Evolutionary conservation across 352 stramenopile species (phyloP).

Genomic region (Globisporangium yorkense): DNA sequence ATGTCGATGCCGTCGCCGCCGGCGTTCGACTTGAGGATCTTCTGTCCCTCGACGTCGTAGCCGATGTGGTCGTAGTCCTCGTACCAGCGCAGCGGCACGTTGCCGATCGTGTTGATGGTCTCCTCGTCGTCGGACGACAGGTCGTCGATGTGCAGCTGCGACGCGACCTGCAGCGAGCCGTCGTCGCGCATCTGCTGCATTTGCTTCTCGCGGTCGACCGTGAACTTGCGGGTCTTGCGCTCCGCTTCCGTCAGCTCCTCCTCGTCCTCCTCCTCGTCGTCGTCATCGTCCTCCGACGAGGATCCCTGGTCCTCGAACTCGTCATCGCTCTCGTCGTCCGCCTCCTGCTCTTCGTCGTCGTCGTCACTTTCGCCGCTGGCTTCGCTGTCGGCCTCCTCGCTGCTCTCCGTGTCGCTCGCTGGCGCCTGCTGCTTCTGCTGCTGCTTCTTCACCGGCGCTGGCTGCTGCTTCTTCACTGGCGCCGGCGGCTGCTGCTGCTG

Average conservation of each 20-base stretch:
- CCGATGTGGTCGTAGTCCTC: slow-evolving; percentile 99
- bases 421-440: slow-evolving; percentile 12
- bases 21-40: slow-evolving; percentile 92
- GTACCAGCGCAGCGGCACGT: slow-evolving; percentile 99
- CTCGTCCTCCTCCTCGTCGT: slow-evolving; percentile 61
- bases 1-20: slow-evolving; percentile 88
- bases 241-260: slow-evolving; percentile 73
- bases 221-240: slow-evolving; percentile 70
- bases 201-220: slow-evolving; percentile 67
- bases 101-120: slow-evolving; percentile 95
- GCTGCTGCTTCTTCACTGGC: slow-evolving; percentile 6
- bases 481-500: neutral
- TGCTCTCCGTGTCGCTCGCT: slow-evolving; percentile 19
- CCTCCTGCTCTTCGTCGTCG: slow-evolving; percentile 12
- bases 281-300: slow-evolving; percentile 68
- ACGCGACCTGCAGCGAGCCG: slow-evolving; percentile 72
- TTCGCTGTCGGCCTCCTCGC: slow-evolving; percentile 15
- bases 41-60: slow-evolving; percentile 96
- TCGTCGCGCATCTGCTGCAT: slow-evolving; percentile 83
- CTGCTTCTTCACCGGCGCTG: slow-evolving; percentile 9
- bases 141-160: slow-evolving; percentile 96
- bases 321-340: slow-evolving; percentile 40
- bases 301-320: slow-evolving; percentile 84
- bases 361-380: slow-evolving; percentile 21
- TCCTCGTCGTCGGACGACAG: slow-evolving; percentile 98